These are phyloP conservation scores for Saxophila tyrrhenica DNA, from an alignment of 495 filamentous ascomycete genomes.

Conservation along the genomic window DNA sequence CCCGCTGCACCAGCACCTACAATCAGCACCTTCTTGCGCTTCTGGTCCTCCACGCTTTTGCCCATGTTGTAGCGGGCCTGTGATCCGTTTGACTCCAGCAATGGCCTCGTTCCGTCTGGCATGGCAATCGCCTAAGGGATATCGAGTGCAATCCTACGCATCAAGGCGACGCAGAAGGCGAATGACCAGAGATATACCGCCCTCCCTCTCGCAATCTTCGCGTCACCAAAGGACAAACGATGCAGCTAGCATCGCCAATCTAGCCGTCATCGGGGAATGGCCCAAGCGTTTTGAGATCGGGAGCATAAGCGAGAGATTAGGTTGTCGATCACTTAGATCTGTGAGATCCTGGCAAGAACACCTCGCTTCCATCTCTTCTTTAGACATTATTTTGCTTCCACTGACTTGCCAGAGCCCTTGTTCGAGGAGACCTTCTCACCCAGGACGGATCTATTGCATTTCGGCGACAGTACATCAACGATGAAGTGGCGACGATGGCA, in stretches of 20 bases:
- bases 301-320: background rate
- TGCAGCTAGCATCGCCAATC: background rate
- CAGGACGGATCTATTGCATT: too few species aligned
- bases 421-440: too few species aligned
- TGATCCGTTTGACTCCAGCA: slow-evolving; percentile 15
- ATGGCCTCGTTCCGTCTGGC: slow-evolving; percentile 10
- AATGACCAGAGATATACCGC: background rate
- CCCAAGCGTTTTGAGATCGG: background rate
- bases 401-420: too few species aligned
- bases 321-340: slow-evolving; percentile 1
- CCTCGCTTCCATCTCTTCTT: too few species aligned
- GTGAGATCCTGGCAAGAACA: too few species aligned
- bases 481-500: too few species aligned
- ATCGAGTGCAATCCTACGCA: background rate
- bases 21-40: slow-evolving; percentile 28
- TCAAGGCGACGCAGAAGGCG: background rate
- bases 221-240: background rate
- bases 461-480: too few species aligned
- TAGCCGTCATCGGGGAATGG: background rate
- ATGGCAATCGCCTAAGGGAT: background rate
- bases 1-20: slow-evolving; percentile 33
- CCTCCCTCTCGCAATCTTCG: background rate
- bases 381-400: too few species aligned
- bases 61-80: slow-evolving; percentile 20
- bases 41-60: slow-evolving; percentile 16